These are phyloP conservation scores for Penicillium sp. DNA, from an alignment of 2,329 filamentous ascomycete genomes.

Conservation along the genomic window DNA sequence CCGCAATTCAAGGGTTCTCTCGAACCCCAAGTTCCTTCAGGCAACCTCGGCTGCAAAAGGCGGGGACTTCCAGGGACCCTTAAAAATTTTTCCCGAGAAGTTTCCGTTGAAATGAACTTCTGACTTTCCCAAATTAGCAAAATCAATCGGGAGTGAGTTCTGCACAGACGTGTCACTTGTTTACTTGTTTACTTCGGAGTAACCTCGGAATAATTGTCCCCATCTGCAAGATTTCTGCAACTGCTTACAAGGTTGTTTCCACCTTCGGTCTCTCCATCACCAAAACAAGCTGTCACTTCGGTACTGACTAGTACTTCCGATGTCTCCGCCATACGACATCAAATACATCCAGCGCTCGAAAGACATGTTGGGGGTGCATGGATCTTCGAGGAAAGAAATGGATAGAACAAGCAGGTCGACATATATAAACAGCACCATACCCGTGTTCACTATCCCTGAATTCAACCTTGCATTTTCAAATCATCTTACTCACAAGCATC, in stretches of 20 bases:
- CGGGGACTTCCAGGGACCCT: background rate
- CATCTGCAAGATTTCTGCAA: too few relatives aligned
- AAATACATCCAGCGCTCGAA: background rate
- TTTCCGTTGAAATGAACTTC: background rate
- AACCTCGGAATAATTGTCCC: background rate
- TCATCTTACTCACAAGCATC: background rate
- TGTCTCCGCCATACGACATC: background rate
- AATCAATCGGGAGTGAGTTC: background rate
- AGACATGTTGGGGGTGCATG: too few relatives aligned
- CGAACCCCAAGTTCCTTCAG: too few relatives aligned
- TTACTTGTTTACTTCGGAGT: background rate
- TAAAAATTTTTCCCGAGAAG: background rate
- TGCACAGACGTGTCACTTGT: background rate
- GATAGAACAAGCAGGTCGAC: background rate
- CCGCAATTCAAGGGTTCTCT: background rate
- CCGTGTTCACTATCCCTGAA: background rate
- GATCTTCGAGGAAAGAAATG: too few relatives aligned
- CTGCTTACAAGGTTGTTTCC: too few relatives aligned
- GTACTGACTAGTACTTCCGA: background rate
- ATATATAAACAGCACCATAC: background rate
- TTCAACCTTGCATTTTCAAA: background rate
- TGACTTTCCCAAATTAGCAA: background rate
- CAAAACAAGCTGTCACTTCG: background rate
- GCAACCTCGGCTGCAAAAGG: background rate
- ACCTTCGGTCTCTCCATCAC: background rate